Evolutionary conservation across 2,329 filamentous ascomycete species (phyloP), one percentile per base, ranked within the genome.

Genomic region (Cladosporium austrohemisphaericum): DNA sequence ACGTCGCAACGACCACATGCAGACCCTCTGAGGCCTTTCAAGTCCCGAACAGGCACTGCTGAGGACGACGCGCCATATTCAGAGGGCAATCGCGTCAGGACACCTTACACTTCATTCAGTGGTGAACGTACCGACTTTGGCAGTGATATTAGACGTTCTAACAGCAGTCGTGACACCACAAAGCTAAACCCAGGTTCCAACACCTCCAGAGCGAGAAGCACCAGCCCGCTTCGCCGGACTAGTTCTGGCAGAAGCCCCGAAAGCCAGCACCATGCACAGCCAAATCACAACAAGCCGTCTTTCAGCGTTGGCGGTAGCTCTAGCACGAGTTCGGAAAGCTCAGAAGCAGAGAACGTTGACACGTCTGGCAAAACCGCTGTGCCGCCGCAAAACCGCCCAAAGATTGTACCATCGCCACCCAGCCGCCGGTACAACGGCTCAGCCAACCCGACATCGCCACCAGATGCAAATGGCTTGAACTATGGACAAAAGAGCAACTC

Each of bases 121-220:
- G 79, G 80, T 25, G 80, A 84, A 60, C 78, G 72, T 55, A 82
- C 76, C 0, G 76, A 77, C 49, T 72, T 81, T 57, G 73, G 73
- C 31, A 74, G 69, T 51, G 68, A 76, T 26, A 71, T 72, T 13
- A 70, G 71, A 36, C 72, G 77, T 36, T 79, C 79, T 46, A 67
- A 74, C 10, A 82, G 76, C 57, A 73, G 75, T 49, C 73, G 77
- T 29, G 73, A 76, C 56, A 54, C 62, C 3, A 59, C 62, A 11
- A 65, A 60, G 38, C 46, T 64, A 16, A 48, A 54, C n/a, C 52
- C 57, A 25, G 53, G 49, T 47, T 49, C 29, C 26, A 48, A 20
- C 25, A 14, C 31, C 25, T 36, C 16, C 6, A 50, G 52, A 51
- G 59, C 59, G 18, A 55, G 54, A 29, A 64, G 56, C 43, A 57